Percentiles rank a stretch among this genome's conserved stretches.
phyloP scores from a whole-genome alignment of 768 basidiomycete species.

The Vararia minispora region DNA sequence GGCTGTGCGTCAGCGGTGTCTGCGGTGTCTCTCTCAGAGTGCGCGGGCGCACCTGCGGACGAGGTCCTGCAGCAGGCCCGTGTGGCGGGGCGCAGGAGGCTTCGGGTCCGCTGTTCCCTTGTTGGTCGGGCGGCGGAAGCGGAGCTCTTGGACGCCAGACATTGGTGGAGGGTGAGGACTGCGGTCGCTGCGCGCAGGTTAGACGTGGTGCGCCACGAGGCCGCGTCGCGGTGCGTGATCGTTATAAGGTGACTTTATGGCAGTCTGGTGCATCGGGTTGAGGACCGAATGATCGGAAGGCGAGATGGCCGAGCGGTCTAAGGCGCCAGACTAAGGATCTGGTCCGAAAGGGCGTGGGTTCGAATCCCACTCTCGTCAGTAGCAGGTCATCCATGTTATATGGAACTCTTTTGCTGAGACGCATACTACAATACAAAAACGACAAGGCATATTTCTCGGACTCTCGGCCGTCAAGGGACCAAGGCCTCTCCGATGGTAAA shows the following conservation, averaged over 20 bases:
- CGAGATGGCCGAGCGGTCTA: conserved; percentile 84
- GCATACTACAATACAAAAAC: conserved; percentile 1
- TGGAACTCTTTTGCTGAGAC: conserved; percentile 4
- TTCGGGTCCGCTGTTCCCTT: conserved; percentile 13
- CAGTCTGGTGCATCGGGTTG: too few species aligned
- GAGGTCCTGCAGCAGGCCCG: conserved; percentile 71
- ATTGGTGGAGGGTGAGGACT: neutral
- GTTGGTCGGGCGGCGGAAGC: conserved; percentile 21
- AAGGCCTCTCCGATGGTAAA: conserved; percentile 42
- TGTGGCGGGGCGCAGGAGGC: conserved; percentile 31
- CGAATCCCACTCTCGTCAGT: conserved; percentile 34
- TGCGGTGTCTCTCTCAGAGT: too few species aligned
- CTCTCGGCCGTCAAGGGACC: conserved; percentile 15
- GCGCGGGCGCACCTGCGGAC: conserved; percentile 46
- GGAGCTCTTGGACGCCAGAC: conserved; percentile 22
- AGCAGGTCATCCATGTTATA: too few species aligned
- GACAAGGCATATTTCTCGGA: too few species aligned
- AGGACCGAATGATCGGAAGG: neutral
- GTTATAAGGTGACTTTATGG: too few species aligned
- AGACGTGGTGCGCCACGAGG: neutral
- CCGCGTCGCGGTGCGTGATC: too few species aligned
- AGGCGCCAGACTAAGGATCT: conserved; percentile 76
- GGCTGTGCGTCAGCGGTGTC: too few species aligned
- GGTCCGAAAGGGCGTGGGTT: conserved; percentile 41
- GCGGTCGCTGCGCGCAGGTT: neutral